Base-by-base conservation (phyloP, 2,329 filamentous ascomycete species). In the Apiospora phragmitis region DNA sequence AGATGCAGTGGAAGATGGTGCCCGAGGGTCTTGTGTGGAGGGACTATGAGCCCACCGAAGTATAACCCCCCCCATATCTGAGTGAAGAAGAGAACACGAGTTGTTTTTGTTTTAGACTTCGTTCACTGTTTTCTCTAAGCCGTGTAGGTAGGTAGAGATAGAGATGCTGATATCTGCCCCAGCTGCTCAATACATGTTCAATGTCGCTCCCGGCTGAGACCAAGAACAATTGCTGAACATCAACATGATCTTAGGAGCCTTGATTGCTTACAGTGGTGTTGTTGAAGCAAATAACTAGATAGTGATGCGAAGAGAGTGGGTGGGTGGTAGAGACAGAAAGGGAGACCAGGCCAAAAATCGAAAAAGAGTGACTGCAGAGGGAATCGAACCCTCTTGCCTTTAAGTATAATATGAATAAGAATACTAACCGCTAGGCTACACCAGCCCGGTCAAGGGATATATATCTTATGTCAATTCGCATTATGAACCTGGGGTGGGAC, bases 1-100 rank as follows among this genome's bases (percentile, higher is more conserved):
- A 77, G 8, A 51, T 74, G 65, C 77, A 78, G 71, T 78, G 77
- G 77, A 75, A 77, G 59, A 67, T 70, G 2, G 74, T 77, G 1
- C 76, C 76, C 2, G 75, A 77, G 47, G 75, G 73, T 8, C 32
- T 77, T 2, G 65, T 67, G 18, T 67, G 65, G 65, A 67, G 41
- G 45, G 65, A 67, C 42, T 47, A 67, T 7, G 65, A 67, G 65
- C 26, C 42, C 3, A 42, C 42, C 26, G 65, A 45, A 8, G 42
- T 8, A 29, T 47, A 16, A 67, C 35, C 2, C 4, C 16, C 16
- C 6, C n/a, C 41, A 8, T 24, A 9, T 9, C 12, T 35, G 26
- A 12, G 12, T 18, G 55, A 7, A 18, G n/a, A 14, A 62, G 55
- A 12, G 18, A 62, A 43, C 18, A 14, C 4, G 14, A 12, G 42